Conservation (phyloP, 2,329 filamentous ascomycete species). For the Stemphylium vesicarium region DNA sequence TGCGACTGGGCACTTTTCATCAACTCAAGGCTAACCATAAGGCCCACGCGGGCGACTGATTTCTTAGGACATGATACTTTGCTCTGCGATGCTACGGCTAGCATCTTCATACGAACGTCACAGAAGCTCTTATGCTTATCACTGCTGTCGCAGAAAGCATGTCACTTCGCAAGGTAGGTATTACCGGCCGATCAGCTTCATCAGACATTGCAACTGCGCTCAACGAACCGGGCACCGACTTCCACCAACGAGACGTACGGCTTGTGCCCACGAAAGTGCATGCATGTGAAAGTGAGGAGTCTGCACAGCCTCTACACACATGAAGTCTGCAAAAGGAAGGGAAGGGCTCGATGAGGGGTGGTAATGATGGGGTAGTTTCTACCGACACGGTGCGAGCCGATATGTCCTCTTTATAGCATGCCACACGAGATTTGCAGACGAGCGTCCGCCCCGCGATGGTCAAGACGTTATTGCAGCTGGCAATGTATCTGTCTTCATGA, state of each 20-base stretch:
- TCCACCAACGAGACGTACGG: not conserved
- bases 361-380: not conserved
- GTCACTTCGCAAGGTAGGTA: conserved; percentile 5
- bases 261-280: not conserved
- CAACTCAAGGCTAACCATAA: conserved; percentile 32
- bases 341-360: not conserved
- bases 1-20: conserved; percentile 3
- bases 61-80: conserved; percentile 39
- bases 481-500: not conserved
- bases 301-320: not conserved
- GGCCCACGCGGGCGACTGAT: conserved; percentile 33
- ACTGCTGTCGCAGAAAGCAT: conserved; percentile 9
- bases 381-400: not conserved
- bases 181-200: conserved; percentile 1
- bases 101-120: conserved; percentile 27
- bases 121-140: conserved; percentile 7
- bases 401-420: not conserved
- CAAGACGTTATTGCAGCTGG: conserved; percentile 1
- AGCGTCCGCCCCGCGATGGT: not conserved
- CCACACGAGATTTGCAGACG: not conserved
- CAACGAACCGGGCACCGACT: not conserved
- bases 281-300: not conserved
- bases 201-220: not conserved
- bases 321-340: not conserved
- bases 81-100: conserved; percentile 28